Evolutionary conservation across 2,329 filamentous ascomycete species (phyloP), one percentile per base, ranked within the genome.

Genomic region (Xylariaceae sp.): DNA sequence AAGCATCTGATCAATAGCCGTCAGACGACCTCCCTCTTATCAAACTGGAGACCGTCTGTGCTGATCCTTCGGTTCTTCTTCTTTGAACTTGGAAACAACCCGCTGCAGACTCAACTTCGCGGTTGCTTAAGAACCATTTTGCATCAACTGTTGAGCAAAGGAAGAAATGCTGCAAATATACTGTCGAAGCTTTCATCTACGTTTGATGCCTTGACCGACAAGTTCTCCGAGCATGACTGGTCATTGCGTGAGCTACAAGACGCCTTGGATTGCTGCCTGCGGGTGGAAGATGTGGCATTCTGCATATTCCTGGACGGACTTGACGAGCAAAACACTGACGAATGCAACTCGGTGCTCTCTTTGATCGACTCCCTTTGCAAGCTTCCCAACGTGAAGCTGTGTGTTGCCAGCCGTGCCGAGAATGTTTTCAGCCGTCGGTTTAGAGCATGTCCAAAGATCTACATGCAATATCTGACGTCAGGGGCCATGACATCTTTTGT

Each of bases 201-300:
- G 11, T 7, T 7, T 11, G 11, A 6, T 6, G 21, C 21, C 7
- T 24, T 24, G 21, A 11, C 21, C 21, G 29, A 18, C 13, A 48
- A 46, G 21, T 11, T 27, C 3, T 46, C 46, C 3, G 46, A 41
- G 15, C 43, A 48, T 23, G 46, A 48, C 34, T 48, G 43, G 46
- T 36, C 43, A 9, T 2, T 42, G 18, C 15, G 32, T 9, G 43
- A 44, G 16, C 43, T 48, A 14, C 15, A 9, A n/a, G 23, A 34
- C 15, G n/a, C 21, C 9, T 23, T 48, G 9, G 6, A 26, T 5
- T 13, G 28, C 9, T 34, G 23, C 28, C 32, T 46, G 4, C 19
- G 13, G 17, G 9, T 27, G 6, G 32, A 15, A 13, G 13, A 12
- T 8, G 24, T 29, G 11, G 34, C 37, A 15, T 36, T 36, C 19